These are phyloP conservation scores for Crithidia bombi DNA, from an alignment of 208 protist genomes.

Conservation along the genomic window DNA sequence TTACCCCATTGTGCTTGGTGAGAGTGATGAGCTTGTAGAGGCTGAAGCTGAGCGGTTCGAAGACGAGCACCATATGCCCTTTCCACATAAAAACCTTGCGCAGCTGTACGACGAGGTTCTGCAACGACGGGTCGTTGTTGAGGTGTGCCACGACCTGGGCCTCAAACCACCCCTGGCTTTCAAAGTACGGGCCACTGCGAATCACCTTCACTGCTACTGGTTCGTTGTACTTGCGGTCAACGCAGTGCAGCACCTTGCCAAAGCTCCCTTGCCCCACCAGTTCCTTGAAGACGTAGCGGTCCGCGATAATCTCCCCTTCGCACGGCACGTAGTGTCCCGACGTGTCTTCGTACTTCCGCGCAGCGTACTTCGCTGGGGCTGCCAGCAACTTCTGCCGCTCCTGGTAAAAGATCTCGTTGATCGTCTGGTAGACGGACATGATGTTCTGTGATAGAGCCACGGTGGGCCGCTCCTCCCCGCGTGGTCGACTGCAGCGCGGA, in stretches of 20 bases:
- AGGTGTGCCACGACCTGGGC: constrained; percentile 81
- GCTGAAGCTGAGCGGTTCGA: constrained; percentile 97
- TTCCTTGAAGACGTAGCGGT: constrained; percentile 81
- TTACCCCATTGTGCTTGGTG: constrained; percentile 90
- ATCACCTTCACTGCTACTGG: constrained; percentile 89
- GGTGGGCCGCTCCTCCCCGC: constrained; percentile 39
- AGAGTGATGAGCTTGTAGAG: constrained; percentile 96
- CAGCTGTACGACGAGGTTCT: constrained; percentile 79
- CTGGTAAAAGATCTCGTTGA: constrained; percentile 75
- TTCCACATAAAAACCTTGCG: constrained; percentile 85
- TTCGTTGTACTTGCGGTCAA: constrained; percentile 77
- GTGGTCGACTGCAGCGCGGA: constrained; percentile 13
- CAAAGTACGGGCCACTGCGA: constrained; percentile 80
- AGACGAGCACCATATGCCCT: constrained; percentile 96
- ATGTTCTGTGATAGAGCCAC: constrained; percentile 52
- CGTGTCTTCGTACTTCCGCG: constrained; percentile 73
- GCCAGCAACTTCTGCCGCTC: constrained; percentile 46
- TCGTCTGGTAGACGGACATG: constrained; percentile 69
- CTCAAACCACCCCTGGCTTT: constrained; percentile 78
- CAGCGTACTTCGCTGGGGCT: constrained; percentile 31
- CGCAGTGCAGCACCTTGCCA: constrained; percentile 82
- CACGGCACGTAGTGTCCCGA: constrained; percentile 83
- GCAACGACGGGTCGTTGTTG: constrained; percentile 53
- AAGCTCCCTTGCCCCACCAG: constrained; percentile 91
- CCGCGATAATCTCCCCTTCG: constrained; percentile 71